Evolutionary conservation across 2,329 filamentous ascomycete species (phyloP), one percentile per base, ranked within the genome.

Genomic region (Nothomitra cinnamomea): DNA sequence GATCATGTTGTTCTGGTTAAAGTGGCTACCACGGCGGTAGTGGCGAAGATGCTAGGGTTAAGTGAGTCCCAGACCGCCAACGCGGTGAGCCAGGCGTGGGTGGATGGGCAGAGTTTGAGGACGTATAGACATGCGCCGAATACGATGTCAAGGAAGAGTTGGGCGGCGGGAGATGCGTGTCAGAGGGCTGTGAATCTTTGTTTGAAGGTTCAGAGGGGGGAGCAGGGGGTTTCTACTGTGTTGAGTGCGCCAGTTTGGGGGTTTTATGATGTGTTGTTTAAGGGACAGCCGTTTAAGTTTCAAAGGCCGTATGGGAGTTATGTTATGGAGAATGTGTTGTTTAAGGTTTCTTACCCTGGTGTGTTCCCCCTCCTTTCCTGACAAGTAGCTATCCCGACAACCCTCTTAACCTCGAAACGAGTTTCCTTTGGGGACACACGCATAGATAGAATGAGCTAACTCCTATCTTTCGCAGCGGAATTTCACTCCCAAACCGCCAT

Each of bases 271-370:
- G 89, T 96, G 59, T 79, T 94, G 59, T 98, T 96, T 78, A 87
- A 89, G 74, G 88, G 88, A 71, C 87, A 94, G 64, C 86, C 86
- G 70, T 98, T 98, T 68, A 75, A 88, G 69, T 98, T 95, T 78
- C 90, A 96, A 76, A 82, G 92, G 58, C 81, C 83, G 56, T 98
- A 98, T 66, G 90, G 89, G 66, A 94, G 85, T 76, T 98, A 98
- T 70, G 92, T 98, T 60, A 98, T 98, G 92, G 92, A 98, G 80
- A 98, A 96, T 65, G 88, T 98, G 57, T 82, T 98, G 59, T 98
- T 98, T 83, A 98, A 98, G 80, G 92, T 98, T 57, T 98, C 92
- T 47, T 96, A 95, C 69, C 90, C 90, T 65, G 85, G 85, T 87
- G 74, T 67, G 77, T 65, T 38, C 51, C 55, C 24, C 54, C 4